Conservation (phyloP, 441 rosid genomes). For the Gossypium schwendimanii region DNA sequence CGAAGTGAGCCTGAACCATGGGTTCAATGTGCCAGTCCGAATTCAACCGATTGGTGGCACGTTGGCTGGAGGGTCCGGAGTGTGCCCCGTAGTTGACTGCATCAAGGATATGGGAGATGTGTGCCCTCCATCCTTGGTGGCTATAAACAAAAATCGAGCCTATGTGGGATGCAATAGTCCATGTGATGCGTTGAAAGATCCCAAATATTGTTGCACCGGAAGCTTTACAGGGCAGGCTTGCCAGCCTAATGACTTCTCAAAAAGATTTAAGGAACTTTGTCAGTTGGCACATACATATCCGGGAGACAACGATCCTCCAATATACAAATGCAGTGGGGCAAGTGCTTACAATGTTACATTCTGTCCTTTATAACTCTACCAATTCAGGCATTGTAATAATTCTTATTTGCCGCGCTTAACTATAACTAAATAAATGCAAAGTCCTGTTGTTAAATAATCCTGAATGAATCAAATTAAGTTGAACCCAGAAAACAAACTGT, state of each 20-base stretch:
- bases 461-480: not conserved
- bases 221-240: not conserved
- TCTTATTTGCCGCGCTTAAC: not conserved
- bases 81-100: conserved; percentile 29
- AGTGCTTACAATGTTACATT: conserved; percentile 17
- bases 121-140: conserved; percentile 19
- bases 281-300: conserved; percentile 17
- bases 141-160: not conserved
- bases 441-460: no score
- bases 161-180: conserved; percentile 22
- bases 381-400: not conserved
- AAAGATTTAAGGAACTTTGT: conserved; percentile 18
- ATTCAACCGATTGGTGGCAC: conserved; percentile 24
- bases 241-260: conserved; percentile 13
- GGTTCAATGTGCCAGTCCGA: conserved; percentile 22
- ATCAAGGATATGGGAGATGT: conserved; percentile 15
- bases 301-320: conserved; percentile 22
- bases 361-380: conserved; percentile 2
- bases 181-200: conserved; percentile 20
- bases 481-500: not conserved
- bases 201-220: conserved; percentile 17
- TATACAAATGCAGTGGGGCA: conserved; percentile 23
- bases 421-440: no score
- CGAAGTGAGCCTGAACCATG: conserved; percentile 30
- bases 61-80: conserved; percentile 21